Evolutionary conservation across 2,329 filamentous ascomycete species (phyloP), one percentile per base, ranked within the genome.

Genomic region (Pseudomassariella vexata): DNA sequence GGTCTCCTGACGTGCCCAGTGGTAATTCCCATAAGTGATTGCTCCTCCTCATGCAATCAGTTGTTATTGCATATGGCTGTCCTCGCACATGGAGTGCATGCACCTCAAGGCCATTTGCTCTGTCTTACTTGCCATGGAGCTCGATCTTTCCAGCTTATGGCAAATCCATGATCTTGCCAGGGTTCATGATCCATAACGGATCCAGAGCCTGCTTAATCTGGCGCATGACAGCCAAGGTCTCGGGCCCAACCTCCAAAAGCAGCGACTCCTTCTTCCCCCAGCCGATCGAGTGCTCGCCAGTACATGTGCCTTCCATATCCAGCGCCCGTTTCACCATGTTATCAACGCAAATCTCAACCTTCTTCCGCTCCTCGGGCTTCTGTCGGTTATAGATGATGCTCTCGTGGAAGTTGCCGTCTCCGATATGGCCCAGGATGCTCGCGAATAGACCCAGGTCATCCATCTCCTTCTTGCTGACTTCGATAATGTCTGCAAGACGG

Each of bases 321-420:
- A 95, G 59, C 3, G 88, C 89, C n/a, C 86, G 76, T 45, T 83
- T 74, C 14, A 95, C 86, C 88, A 95, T 95, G 46, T 87, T 82
- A 52, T 89, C 79, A 28, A 95, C 86, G 42, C 85, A 87, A 34
- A 69, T 72, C 53, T 92, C 85, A 2, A 92, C 86, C 44, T 82
- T 84, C 24, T 72, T 79, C 35, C 73, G 73, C 59, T 95, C 84
- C 17, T 68, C 76, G 3, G 75, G 70, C 34, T 88, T 68, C 16
- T 67, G 70, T 17, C 74, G 73, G 58, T 92, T 77, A 56, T 94
- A 95, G 62, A 95, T 82, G 59, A 95, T 92, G 52, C 82, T 85
- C 54, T 89, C 82, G 56, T 95, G 89, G 63, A 95, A 95, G 58
- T 95, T 95, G 22, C 89, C 89, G 52, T 95, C 89, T 9, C 89